Base-by-base conservation (phyloP, 2,329 filamentous ascomycete species). In the Aspergillus fructus region DNA sequence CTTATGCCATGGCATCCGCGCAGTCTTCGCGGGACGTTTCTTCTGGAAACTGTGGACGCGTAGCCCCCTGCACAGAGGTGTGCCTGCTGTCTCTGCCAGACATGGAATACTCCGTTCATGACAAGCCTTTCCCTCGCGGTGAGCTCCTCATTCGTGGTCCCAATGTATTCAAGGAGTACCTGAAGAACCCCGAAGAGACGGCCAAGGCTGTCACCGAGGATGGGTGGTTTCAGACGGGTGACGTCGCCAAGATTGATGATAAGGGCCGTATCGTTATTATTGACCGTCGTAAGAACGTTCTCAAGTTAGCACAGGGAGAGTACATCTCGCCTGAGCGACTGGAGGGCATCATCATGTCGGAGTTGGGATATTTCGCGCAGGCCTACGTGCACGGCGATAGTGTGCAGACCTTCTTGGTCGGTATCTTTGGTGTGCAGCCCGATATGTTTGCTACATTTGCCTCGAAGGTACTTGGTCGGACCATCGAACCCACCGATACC, bases 201-300 rank as follows among this genome's bases (percentile, higher is more conserved):
- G 78, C 80, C 58, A 94, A 94, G 76, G 82, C 88, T 0, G 81
- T 97, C 46, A 91, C 93, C 8, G 80, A 88, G 33, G 92, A 97
- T 63, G 94, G 94, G 60, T 99, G 94, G 94, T 97, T 99, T 84
- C 89, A 90, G 73, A 97, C 92, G 0, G 94, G 94, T 55, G 94
- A 99, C 68, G 93, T 99, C 64, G 91, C 87, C 69, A 85, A 87
- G 62, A 82, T 99, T 23, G 94, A 99, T 75, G 86, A 87, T 64
- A 76, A 90, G 70, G 94, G 94, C 61, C 90, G 93, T 59, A 89
- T 97, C 81, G 87, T 85, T 76, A 96, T 99, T 75, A 89, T 99
- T 68, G 94, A 99, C 76, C 92, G 94, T 68, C 89, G 92, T 78
- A 99, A 99, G 89, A 97, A 97, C 77, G 91, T 99, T n/a, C 86